A percentile compares a stretch with the other conserved stretches of the same genome.
These are phyloP conservation scores for Colletotrichum viniferum DNA, from an alignment of 2,329 filamentous ascomycete species.

Conservation along the genomic window DNA sequence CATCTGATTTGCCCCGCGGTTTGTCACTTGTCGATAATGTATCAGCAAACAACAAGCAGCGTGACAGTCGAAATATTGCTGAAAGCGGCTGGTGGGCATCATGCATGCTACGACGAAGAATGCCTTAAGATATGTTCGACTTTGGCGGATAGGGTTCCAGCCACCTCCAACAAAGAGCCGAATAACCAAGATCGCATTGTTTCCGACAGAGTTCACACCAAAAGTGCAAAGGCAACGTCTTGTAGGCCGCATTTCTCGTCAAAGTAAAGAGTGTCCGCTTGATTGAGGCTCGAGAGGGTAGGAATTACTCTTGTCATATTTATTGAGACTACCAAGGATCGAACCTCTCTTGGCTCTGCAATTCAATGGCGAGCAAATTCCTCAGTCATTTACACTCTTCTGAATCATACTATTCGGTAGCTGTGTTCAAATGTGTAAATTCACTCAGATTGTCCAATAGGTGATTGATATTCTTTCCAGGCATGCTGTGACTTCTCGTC, in stretches of 20 bases:
- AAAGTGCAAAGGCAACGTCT: background rate
- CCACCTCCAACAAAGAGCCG: too few relatives aligned
- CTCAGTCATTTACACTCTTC: too few relatives aligned
- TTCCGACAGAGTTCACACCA: background rate
- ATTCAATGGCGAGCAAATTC: background rate
- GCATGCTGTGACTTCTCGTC: background rate
- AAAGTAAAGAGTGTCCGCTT: background rate
- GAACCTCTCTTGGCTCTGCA: background rate
- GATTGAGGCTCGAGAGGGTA: background rate
- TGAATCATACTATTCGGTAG: background rate
- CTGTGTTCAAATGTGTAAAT: background rate
- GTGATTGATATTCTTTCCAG: accelerated
- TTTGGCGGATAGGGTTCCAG: background rate
- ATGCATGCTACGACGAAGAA: background rate
- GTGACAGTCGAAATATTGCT: accelerated
- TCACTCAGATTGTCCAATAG: background rate
- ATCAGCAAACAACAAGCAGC: background rate
- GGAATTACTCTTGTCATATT: background rate
- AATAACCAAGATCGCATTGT: background rate
- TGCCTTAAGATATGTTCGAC: background rate
- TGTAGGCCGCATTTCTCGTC: background rate
- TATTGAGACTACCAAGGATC: background rate
- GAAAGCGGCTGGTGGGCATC: accelerated
- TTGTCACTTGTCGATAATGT: too few relatives aligned
- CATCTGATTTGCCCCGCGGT: too few relatives aligned